Percentiles rank a stretch among this genome's conserved stretches.
phyloP scores from a whole-genome alignment of 2,329 filamentous ascomycete species.

The Lizonia empirigonia region DNA sequence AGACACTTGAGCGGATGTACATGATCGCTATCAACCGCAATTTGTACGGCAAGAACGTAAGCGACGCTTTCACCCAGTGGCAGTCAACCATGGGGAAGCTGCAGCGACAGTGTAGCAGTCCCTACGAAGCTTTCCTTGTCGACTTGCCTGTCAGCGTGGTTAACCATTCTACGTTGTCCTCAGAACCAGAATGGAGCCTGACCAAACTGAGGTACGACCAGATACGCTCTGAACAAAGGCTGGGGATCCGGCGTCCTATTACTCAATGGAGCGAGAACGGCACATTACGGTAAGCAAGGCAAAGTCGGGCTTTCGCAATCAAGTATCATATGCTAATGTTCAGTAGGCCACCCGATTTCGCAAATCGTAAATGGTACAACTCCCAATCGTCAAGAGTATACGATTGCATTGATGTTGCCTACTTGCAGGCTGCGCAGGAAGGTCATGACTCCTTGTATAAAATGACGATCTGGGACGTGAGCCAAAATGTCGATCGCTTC shows the following conservation, averaged over 20 bases:
- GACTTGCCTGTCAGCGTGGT: slow-evolving; percentile 59
- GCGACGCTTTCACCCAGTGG: slow-evolving; percentile 49
- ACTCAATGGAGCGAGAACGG: slow-evolving; percentile 66
- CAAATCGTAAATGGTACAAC: slow-evolving; percentile 57
- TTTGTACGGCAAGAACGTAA: slow-evolving; percentile 20
- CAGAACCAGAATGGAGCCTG: slow-evolving; percentile 58
- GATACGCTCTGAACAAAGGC: slow-evolving; percentile 55
- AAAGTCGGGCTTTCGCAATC: too few relatives aligned
- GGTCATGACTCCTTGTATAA: slow-evolving; percentile 66
- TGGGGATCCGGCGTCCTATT: slow-evolving; percentile 63
- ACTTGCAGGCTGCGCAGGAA: slow-evolving; percentile 55
- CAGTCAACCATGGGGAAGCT: slow-evolving; percentile 53
- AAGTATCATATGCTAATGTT: slow-evolving; percentile 1
- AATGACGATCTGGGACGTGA: slow-evolving; percentile 63
- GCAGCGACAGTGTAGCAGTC: slow-evolving; percentile 64
- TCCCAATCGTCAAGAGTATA: slow-evolving; percentile 64
- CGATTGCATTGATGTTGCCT: slow-evolving; percentile 70
- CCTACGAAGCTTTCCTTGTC: slow-evolving; percentile 67
- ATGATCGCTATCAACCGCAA: slow-evolving; percentile 52
- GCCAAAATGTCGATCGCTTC: slow-evolving; percentile 73
- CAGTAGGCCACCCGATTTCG: slow-evolving; percentile 59
- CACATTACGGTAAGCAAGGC: slow-evolving; percentile 42
- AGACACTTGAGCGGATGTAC: slow-evolving; percentile 60
- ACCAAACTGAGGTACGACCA: slow-evolving; percentile 66
- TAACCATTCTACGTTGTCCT: slow-evolving; percentile 34